These are phyloP conservation scores for Venturia oleaginea DNA, from an alignment of 2,329 filamentous ascomycete species.

Conservation along the genomic window DNA sequence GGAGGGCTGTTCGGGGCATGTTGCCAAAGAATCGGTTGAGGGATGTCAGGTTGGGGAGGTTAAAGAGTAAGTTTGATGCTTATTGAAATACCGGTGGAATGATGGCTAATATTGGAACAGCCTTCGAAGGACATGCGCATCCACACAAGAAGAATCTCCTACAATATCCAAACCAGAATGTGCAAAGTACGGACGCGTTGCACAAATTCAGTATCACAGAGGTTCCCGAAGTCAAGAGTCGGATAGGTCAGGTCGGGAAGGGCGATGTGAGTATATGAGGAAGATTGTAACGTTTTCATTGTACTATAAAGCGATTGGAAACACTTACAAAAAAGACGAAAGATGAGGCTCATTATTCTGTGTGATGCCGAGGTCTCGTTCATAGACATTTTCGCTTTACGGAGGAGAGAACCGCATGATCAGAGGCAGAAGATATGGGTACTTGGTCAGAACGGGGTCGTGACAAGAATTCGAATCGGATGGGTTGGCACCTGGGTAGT, in stretches of 20 bases:
- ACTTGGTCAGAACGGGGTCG: too few species aligned
- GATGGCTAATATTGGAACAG: conserved; percentile 30
- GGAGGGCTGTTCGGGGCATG: conserved; percentile 93
- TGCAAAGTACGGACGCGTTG: background rate
- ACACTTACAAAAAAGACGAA: background rate
- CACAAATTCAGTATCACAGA: background rate
- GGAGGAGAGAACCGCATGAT: too few species aligned
- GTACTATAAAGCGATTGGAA: background rate
- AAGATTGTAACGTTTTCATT: background rate
- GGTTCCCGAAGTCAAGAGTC: conserved; percentile 7
- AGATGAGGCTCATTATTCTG: background rate
- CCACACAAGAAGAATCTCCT: conserved; percentile 75
- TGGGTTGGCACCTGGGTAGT: too few species aligned
- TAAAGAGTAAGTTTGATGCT: conserved; percentile 56
- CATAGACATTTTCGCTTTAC: too few species aligned
- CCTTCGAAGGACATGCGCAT: conserved; percentile 86
- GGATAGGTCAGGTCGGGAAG: conserved; percentile 3
- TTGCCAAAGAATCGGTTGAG: conserved; percentile 90
- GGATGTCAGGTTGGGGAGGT: conserved; percentile 73
- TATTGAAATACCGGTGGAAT: conserved; percentile 5
- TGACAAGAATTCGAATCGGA: too few species aligned
- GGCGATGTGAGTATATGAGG: background rate
- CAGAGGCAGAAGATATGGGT: too few species aligned
- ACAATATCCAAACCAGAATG: conserved; percentile 12
- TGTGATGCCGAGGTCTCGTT: too few species aligned